phyloP scores from a whole-genome alignment of 75 land plant genomes.

The Cupressus sempervirens region DNA sequence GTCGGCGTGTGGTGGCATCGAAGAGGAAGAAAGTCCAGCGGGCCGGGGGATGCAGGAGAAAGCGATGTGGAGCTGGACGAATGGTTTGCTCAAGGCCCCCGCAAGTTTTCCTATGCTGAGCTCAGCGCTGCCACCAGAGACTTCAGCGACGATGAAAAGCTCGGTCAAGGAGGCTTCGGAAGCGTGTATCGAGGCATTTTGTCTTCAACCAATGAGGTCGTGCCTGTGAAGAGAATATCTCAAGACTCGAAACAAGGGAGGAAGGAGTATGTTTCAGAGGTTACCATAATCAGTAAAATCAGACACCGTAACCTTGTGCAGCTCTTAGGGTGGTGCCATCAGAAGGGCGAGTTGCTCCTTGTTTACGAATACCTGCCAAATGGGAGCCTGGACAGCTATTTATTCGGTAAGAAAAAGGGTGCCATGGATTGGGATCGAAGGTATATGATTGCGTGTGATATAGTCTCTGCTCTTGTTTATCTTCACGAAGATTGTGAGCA shows the following conservation, averaged over 20 bases:
- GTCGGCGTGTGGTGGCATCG: background rate
- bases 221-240: slow-evolving; percentile 14
- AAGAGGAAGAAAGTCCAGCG: background rate
- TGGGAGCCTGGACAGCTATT: too few species aligned
- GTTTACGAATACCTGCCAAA: too few species aligned
- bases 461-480: too few species aligned
- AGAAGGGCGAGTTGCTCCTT: too few species aligned
- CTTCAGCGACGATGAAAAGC: background rate
- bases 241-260: background rate
- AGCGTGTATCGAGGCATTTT: slow-evolving; percentile 28
- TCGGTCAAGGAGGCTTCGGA: background rate
- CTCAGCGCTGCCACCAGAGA: background rate
- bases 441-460: too few species aligned
- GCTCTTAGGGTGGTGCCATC: too few species aligned
- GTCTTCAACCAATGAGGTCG: background rate
- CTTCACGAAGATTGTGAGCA: too few species aligned
- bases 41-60: background rate
- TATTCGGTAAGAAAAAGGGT: too few species aligned
- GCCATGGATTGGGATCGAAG: too few species aligned
- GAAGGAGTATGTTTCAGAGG: background rate
- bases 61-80: background rate
- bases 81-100: background rate
- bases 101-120: background rate
- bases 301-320: background rate
- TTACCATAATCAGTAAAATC: slow-evolving; percentile 1